Evolutionary conservation across 1,139 yeast genomes (phyloP).

Genomic region (Protomyces pachydermus): DNA sequence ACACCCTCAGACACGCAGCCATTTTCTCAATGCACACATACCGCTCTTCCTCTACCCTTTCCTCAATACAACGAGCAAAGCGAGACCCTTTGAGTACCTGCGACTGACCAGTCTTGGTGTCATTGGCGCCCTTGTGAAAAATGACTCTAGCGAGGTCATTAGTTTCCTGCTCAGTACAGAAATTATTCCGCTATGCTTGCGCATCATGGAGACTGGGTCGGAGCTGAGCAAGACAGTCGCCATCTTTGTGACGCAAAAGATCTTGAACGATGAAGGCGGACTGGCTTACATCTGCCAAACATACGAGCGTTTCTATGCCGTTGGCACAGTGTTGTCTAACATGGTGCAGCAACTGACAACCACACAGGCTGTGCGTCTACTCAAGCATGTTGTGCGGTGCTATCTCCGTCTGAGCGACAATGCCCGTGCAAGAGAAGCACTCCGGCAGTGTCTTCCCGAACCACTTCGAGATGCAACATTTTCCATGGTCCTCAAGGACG

Average conservation of each 20-base stretch:
- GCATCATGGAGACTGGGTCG: slow-evolving; percentile 92
- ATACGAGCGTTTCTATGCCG: slow-evolving; percentile 89
- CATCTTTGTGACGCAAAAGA: slow-evolving; percentile 87
- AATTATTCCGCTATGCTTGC: slow-evolving; percentile 86
- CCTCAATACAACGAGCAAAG: slow-evolving; percentile 83
- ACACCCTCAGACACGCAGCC: slow-evolving; percentile 79
- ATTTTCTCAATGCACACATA: slow-evolving; percentile 81
- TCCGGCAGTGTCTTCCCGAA: slow-evolving; percentile 78
- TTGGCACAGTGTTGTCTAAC: slow-evolving; percentile 75
- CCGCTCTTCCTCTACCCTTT: slow-evolving; percentile 92
- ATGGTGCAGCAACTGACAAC: slow-evolving; percentile 82
- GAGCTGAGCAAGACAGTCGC: slow-evolving; percentile 95
- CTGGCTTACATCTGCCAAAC: slow-evolving; percentile 89
- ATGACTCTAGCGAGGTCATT: slow-evolving; percentile 92
- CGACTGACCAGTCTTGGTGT: slow-evolving; percentile 91
- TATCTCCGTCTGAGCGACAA: slow-evolving; percentile 87
- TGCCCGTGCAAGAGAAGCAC: slow-evolving; percentile 80
- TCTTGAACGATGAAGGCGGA: slow-evolving; percentile 85
- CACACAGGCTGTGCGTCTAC: slow-evolving; percentile 68
- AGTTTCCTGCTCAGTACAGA: slow-evolving; percentile 86
- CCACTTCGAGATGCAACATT: slow-evolving; percentile 89
- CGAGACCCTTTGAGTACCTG: slow-evolving; percentile 87
- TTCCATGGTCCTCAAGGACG: slow-evolving; percentile 72
- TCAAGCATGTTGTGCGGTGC: slow-evolving; percentile 92
- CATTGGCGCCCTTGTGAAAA: slow-evolving; percentile 92